Evolutionary conservation across 73 alveolate genomes (phyloP).

Genomic region (Effrenium voratum): DNA sequence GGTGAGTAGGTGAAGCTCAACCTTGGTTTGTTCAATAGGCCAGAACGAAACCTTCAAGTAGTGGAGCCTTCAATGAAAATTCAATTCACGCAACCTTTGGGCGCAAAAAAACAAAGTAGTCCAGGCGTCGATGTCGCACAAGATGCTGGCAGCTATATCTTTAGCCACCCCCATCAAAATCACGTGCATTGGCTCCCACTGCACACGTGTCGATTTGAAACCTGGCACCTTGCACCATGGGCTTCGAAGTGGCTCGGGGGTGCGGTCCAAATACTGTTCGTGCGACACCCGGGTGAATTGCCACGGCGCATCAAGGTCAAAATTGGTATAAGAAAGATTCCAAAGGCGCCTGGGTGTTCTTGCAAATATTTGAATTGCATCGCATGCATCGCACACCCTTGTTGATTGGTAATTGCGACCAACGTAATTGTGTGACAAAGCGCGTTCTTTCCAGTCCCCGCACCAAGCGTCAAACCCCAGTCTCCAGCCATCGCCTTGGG

Average conservation of each 20-base stretch:
- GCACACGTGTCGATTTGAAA: not conserved
- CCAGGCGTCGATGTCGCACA: not conserved
- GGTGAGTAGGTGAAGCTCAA: too few relatives aligned
- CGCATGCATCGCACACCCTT: not conserved
- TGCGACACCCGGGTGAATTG: not conserved
- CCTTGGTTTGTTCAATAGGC: too few relatives aligned
- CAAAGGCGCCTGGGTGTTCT: not conserved
- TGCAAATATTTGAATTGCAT: not conserved
- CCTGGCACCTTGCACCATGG: not conserved
- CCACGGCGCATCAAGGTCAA: not conserved
- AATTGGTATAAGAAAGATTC: not conserved
- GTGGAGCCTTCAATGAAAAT: too few relatives aligned
- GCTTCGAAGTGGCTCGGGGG: not conserved
- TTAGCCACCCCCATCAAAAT: not conserved
- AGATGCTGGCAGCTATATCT: not conserved
- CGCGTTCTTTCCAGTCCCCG: constrained; percentile 22
- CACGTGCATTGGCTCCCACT: too few relatives aligned
- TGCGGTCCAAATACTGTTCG: not conserved
- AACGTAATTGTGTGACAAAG: not conserved
- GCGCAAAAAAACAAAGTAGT: not conserved
- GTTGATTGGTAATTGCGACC: not conserved
- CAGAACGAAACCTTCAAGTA: too few relatives aligned
- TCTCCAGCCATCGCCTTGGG: not conserved
- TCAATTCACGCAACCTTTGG: not conserved
- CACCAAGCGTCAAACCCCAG: not conserved